A percentile compares a stretch with the other conserved stretches of the same genome.
phyloP scores from a whole-genome alignment of 2,329 filamentous ascomycete species.

The Tolypocladium endophyticum region DNA sequence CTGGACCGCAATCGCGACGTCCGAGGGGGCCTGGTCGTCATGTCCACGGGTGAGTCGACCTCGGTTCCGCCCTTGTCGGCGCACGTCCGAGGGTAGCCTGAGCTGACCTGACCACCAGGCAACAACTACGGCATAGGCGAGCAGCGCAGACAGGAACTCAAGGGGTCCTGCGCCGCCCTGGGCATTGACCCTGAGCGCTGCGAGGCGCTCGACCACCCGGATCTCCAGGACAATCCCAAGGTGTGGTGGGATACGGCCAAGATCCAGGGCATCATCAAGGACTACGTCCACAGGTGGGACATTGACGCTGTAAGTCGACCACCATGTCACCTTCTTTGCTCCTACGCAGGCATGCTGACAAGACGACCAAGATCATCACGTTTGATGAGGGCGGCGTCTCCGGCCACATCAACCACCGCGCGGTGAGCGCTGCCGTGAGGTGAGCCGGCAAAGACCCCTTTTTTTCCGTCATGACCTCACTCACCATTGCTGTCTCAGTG shows the following conservation, averaged over 20 bases:
- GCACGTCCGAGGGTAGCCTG: no score
- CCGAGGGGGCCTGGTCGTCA: slow-evolving; percentile 15
- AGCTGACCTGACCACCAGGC: slow-evolving; percentile 4
- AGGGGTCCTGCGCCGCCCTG: slow-evolving; percentile 17
- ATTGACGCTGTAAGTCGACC: slow-evolving; percentile 19
- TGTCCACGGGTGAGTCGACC: slow-evolving; percentile 16
- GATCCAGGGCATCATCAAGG: slow-evolving; percentile 19
- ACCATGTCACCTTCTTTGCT: neutral
- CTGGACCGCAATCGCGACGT: slow-evolving; percentile 15
- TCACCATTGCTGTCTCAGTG: slow-evolving; percentile 6
- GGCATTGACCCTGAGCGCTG: slow-evolving; percentile 17
- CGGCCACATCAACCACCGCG: slow-evolving; percentile 27
- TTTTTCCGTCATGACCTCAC: neutral
- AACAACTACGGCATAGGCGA: slow-evolving; percentile 21
- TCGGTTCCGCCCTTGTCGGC: neutral
- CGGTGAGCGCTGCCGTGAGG: slow-evolving; percentile 26
- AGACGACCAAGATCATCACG: slow-evolving; percentile 22
- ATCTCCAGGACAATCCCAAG: slow-evolving; percentile 26
- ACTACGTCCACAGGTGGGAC: slow-evolving; percentile 24
- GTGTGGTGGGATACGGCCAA: slow-evolving; percentile 25
- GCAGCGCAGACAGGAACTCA: slow-evolving; percentile 14
- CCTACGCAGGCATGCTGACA: neutral
- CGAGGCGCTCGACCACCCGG: slow-evolving; percentile 20
- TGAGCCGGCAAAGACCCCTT: slow-evolving; percentile 10
- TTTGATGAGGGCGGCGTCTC: slow-evolving; percentile 29